Evolutionary conservation across 495 filamentous ascomycete species (phyloP).

Genomic region (Aspergillus nanangensis): DNA sequence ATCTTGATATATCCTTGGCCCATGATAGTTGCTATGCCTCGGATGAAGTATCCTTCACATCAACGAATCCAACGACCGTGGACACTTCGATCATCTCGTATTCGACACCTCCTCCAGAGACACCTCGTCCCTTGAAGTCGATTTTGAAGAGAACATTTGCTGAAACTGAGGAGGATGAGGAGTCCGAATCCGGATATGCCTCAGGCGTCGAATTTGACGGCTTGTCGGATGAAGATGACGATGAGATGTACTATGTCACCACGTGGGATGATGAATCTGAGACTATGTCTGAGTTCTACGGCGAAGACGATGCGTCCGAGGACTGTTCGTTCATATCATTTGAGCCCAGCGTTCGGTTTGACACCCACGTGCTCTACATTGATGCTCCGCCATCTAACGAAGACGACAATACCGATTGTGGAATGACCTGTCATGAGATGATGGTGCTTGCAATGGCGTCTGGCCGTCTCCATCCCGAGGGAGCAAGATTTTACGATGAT

Average conservation of each 20-base stretch:
- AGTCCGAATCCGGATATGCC: slow-evolving; percentile 40
- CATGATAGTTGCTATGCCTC: slow-evolving; percentile 46
- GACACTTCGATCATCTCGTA: slow-evolving; percentile 18
- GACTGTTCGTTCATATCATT: slow-evolving; percentile 42
- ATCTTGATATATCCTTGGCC: slow-evolving; percentile 39
- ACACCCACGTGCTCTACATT: slow-evolving; percentile 33
- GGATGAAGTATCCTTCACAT: slow-evolving; percentile 37
- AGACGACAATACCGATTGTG: slow-evolving; percentile 14
- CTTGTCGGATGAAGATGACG: slow-evolving; percentile 25
- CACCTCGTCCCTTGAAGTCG: slow-evolving; percentile 30
- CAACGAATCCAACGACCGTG: slow-evolving; percentile 22
- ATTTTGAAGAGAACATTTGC: slow-evolving; percentile 36
- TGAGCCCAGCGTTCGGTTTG: slow-evolving; percentile 35
- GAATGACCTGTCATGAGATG: slow-evolving; percentile 43
- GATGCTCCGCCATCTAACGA: slow-evolving; percentile 26
- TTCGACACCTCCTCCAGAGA: slow-evolving; percentile 12
- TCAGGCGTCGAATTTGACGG: slow-evolving; percentile 33
- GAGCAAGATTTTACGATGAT: slow-evolving; percentile 10
- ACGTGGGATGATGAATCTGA: slow-evolving; percentile 33
- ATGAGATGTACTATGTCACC: slow-evolving; percentile 31
- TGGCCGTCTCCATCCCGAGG: slow-evolving; percentile 10
- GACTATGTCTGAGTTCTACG: slow-evolving; percentile 26
- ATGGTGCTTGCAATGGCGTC: slow-evolving; percentile 33
- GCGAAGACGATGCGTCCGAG: slow-evolving; percentile 32
- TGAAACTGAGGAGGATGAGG: slow-evolving; percentile 21